Evolutionary conservation across 2,329 filamentous ascomycete species (phyloP).

Genomic region (Fusarium subtropicale): DNA sequence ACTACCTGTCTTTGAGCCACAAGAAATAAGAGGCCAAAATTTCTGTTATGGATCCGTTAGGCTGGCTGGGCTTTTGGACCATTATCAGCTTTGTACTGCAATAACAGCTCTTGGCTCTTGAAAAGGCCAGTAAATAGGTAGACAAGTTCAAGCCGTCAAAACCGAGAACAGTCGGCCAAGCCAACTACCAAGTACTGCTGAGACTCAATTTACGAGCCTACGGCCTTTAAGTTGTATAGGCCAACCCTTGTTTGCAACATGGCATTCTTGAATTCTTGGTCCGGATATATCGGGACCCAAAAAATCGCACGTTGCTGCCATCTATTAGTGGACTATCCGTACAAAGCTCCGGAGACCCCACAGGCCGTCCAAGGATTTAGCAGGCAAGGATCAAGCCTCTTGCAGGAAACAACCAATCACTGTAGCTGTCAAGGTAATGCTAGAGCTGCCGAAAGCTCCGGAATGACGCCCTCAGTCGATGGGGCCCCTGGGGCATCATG

Average conservation of each 20-base stretch:
- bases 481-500: constrained; percentile 4
- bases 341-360: constrained; percentile 23
- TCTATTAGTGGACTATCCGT: constrained; percentile 30
- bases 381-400: constrained; percentile 10
- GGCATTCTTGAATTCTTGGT: constrained; percentile 31
- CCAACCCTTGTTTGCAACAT: neutral
- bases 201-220: neutral
- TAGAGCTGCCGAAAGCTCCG: constrained; percentile 39
- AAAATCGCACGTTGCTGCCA: constrained; percentile 13
- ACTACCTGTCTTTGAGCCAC: too few relatives aligned
- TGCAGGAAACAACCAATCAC: constrained; percentile 18
- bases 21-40: too few relatives aligned
- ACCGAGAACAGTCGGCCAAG: neutral
- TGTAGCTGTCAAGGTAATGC: constrained; percentile 16
- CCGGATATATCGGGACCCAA: constrained; percentile 27
- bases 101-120: neutral
- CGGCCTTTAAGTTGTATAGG: neutral
- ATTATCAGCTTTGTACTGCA: neutral
- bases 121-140: neutral
- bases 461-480: constrained; percentile 33
- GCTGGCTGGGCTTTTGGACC: neutral
- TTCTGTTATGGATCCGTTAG: too few relatives aligned
- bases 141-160: neutral
- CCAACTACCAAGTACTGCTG: neutral
- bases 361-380: constrained; percentile 16